phyloP scores from a whole-genome alignment of 768 basidiomycete genomes.

The Pleurotus tuoliensis region DNA sequence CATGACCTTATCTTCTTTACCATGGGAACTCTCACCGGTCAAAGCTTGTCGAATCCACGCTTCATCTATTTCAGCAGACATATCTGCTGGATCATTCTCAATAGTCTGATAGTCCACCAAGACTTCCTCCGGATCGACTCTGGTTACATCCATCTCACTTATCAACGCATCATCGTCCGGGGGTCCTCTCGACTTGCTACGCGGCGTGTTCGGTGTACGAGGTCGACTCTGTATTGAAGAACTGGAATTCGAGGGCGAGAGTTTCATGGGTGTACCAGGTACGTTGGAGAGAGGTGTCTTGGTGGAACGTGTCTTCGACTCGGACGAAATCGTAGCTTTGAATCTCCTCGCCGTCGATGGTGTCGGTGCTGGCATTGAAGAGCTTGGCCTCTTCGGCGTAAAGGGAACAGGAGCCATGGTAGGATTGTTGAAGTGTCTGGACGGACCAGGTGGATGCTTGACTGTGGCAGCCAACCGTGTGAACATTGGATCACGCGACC shows the following conservation, averaged over 20 bases:
- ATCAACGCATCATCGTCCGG: constrained; percentile 36
- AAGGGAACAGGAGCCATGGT: constrained; percentile 2
- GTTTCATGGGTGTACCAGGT: constrained; percentile 52
- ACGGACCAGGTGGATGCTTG: background rate
- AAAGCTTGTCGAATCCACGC: constrained; percentile 30
- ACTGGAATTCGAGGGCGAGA: constrained; percentile 17
- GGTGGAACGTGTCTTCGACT: constrained; percentile 25
- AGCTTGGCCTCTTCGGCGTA: background rate
- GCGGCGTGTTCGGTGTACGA: constrained; percentile 51
- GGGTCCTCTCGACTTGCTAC: constrained; percentile 41
- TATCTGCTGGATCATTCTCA: constrained; percentile 50
- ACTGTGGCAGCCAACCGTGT: background rate
- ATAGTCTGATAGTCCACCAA: constrained; percentile 74
- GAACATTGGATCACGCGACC: background rate
- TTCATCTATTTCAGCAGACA: constrained; percentile 69
- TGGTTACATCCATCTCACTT: constrained; percentile 75
- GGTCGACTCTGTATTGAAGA: constrained; percentile 35
- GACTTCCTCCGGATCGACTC: constrained; percentile 70
- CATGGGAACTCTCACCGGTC: constrained; percentile 36
- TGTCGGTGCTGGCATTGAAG: constrained; percentile 6
- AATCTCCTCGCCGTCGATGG: constrained; percentile 59
- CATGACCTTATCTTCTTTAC: constrained; percentile 82
- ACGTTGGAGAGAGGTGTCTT: constrained; percentile 34
- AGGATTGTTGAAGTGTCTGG: background rate
- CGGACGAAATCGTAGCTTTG: constrained; percentile 46